Evolutionary conservation across 129 eudicot species (phyloP), one percentile per base, ranked within the genome.

Genomic region (Escallonia rubra): DNA sequence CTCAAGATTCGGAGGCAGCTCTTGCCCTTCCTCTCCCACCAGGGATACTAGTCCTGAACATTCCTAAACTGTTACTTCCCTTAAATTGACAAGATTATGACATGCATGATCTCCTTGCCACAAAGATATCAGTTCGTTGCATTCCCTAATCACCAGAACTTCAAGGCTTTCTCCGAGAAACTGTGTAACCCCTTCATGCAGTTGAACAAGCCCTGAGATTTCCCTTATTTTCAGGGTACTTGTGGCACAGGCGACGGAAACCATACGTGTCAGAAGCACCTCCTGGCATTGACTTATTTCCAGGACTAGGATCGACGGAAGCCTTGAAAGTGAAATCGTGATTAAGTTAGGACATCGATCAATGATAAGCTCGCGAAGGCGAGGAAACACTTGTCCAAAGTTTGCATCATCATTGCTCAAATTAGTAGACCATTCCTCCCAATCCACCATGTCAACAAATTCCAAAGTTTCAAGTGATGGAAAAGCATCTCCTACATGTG

Each of bases 381-480:
- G 43, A 4, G 66, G 48, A 39, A 61, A 61, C 15, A 6, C 50
- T 61, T 3, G 6, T 13, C 10, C 41, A 15, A 43, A 6, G 43
- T 43, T 23, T 61, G 1, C 49, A 6, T 41, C 23, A n/a, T 4
- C 65, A 0, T 9, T 3, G 64, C 10, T 40, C n/a, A 41, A 40
- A 58, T 38, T 15, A 40, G 49, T 13, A 2, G 75, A 75, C 80
- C 80, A 75, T 69, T 75, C 65, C 51, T 44, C 47, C 80, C 80
- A 63, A 11, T 40, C 8, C 4, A 49, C 12, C 77, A 77, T 52
- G 56, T 71, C 57, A 47, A 1, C 56, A 6, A 52, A 66, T 6
- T 5, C 51, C 58, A 71, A 47, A 44, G 63, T 49, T 65, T 77
- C 45, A 59, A 77, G 77, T 40, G 79, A 74, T 50, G 76, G 81